Evolutionary conservation across 495 filamentous ascomycete genomes (phyloP).

Genomic region (Friedmanniomyces simplex): DNA sequence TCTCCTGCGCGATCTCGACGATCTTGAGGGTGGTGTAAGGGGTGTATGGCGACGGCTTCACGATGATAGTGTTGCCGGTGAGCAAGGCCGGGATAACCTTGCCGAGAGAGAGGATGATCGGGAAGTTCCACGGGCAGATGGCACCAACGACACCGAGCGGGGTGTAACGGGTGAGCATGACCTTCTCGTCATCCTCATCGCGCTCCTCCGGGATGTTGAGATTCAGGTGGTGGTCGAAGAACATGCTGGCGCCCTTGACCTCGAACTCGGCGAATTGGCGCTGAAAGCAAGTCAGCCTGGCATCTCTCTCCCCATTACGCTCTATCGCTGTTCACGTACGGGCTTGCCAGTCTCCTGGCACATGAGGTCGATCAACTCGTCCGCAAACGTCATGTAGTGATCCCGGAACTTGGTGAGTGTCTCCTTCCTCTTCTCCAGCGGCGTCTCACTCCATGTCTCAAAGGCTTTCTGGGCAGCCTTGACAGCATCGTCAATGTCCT

Average conservation of each 20-base stretch:
- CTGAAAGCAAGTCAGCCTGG: neutral
- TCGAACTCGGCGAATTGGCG: constrained; percentile 20
- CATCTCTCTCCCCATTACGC: constrained; percentile 2
- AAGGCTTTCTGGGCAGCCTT: constrained; percentile 39
- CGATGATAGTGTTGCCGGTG: constrained; percentile 53
- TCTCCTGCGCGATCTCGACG: constrained; percentile 47
- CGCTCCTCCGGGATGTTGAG: constrained; percentile 32
- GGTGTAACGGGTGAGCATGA: constrained; percentile 25
- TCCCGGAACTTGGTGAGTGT: constrained; percentile 45
- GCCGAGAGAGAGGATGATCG: constrained; percentile 21
- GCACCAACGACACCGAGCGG: constrained; percentile 32
- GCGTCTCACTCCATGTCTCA: constrained; percentile 40
- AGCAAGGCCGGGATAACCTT: constrained; percentile 33
- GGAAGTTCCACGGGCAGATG: constrained; percentile 50
- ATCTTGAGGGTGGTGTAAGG: constrained; percentile 58
- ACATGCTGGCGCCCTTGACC: constrained; percentile 9
- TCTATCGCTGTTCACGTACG: constrained; percentile 18
- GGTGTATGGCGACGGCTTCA: constrained; percentile 51
- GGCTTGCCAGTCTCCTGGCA: constrained; percentile 52
- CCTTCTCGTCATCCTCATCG: constrained; percentile 32
- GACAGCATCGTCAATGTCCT: constrained; percentile 48
- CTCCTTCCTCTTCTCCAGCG: constrained; percentile 45
- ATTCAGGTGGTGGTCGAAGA: constrained; percentile 22
- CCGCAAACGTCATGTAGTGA: constrained; percentile 34
- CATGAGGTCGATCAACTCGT: constrained; percentile 41